Evolutionary conservation across 768 basidiomycete species (phyloP), one percentile per base, ranked within the genome.

Genomic region (Galerina marginata): DNA sequence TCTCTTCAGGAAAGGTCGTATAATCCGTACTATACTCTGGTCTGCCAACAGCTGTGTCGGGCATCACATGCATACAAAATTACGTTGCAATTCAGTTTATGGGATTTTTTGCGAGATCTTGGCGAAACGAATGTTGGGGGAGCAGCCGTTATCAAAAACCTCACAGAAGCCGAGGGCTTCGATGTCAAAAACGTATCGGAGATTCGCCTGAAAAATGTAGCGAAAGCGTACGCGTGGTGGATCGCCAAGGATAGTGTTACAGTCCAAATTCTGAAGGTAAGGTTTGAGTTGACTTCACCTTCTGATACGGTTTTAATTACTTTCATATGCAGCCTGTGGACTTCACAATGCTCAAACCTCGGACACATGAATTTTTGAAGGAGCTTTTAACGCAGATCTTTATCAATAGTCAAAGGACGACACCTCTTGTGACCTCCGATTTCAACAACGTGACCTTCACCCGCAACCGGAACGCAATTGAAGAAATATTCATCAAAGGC

Each of bases 21-120:
- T 77, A 99, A 99, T 68, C 96, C 96, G 0, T 99, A 93, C 75
- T 99, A 99, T 74, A 85, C 93, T 6, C 86, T 99, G 49, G 89
- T 99, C 39, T 87, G 87, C 62, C 90, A 93, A 65, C 88, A 93
- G 11, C 86, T 98, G 29, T 92, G 93, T 69, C 80, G 83, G 9
- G 78, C 77, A 9, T 88, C 94, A 0, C 94, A 96, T 70, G 85
- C 90, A 4, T 89, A 95, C 79, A 92, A 87, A 68, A 90, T 98
- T 66, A 98, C 97, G 2, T 79, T 98, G 20, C 97, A 98, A 69
- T 99, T 93, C 72, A 93, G 89, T 66, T 76, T 99, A 6, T 99
- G 97, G 97, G 97, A 99, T 71, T 96, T 99, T 71, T 76, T 99
- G 29, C 90, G 96, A 9, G 93, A 93, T 60, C 78, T 99, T 45